Evolutionary conservation across 257 asterid species (phyloP).

Genomic region (Solanum clarkiae): DNA sequence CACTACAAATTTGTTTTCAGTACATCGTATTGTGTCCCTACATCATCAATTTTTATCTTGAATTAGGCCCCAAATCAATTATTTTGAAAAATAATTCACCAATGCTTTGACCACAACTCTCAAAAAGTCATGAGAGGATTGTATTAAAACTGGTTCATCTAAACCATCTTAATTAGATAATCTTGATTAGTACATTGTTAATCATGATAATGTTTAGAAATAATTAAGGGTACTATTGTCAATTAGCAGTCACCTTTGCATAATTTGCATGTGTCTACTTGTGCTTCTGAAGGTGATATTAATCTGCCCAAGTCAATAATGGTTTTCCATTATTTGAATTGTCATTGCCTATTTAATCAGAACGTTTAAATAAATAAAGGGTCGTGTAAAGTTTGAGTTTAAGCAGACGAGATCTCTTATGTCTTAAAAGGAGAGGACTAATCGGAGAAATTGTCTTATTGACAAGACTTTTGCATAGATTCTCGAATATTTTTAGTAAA

Average conservation of each 20-base stretch:
- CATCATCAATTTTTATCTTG: background rate
- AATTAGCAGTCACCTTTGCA: background rate
- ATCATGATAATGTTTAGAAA: background rate
- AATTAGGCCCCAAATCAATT: background rate
- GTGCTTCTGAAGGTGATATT: background rate
- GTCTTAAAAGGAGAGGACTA: no score
- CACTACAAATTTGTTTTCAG: background rate
- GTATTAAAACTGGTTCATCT: background rate
- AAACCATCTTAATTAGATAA: background rate
- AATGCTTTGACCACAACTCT: background rate
- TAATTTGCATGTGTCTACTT: background rate
- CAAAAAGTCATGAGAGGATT: background rate
- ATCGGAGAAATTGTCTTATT: no score
- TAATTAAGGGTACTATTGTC: background rate
- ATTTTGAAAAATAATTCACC: background rate
- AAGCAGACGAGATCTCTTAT: background rate
- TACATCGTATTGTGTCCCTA: background rate
- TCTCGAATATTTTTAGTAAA: no score
- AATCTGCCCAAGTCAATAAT: background rate
- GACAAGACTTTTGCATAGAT: no score
- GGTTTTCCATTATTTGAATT: background rate
- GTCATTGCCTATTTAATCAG: background rate
- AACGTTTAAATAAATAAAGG: background rate
- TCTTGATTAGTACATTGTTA: background rate
- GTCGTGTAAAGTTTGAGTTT: background rate